Percentiles rank a stretch among this genome's conserved stretches.
Evolutionary conservation across 2,329 filamentous ascomycete genomes (phyloP).

Genomic region (Chaetomium sp.): DNA sequence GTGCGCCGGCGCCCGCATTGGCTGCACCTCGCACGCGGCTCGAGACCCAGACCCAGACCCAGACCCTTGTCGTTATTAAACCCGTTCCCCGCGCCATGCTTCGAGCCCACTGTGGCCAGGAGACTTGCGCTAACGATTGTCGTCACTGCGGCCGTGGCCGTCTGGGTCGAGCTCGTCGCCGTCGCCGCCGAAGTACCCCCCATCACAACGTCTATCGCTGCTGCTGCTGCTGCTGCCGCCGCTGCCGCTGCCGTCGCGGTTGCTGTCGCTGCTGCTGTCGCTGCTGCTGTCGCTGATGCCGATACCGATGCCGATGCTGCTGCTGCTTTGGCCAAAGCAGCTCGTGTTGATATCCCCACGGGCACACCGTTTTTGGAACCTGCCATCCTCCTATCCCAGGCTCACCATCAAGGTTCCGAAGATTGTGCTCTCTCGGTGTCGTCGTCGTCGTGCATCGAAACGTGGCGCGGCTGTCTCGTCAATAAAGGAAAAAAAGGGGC

Average conservation of each 20-base stretch:
- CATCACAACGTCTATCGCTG: constrained; percentile 15
- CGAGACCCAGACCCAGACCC: constrained; percentile 13
- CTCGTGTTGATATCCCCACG: constrained; percentile 18
- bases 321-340: constrained; percentile 10
- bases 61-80: background rate
- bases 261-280: constrained; percentile 3
- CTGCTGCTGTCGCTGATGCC: constrained; percentile 9
- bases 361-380: constrained; percentile 18
- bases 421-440: background rate
- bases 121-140: constrained; percentile 11
- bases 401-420: constrained; percentile 19
- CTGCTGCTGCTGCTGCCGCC: constrained; percentile 1
- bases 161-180: background rate
- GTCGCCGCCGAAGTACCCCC: constrained; percentile 3
- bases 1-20: constrained; percentile 25
- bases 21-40: constrained; percentile 21
- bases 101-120: constrained; percentile 11
- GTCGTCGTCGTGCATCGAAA: constrained; percentile 17
- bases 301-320: constrained; percentile 6
- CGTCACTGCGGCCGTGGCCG: background rate
- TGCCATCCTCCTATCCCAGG: constrained; percentile 11
- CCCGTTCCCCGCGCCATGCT: background rate
- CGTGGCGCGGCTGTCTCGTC: too few species aligned
- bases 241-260: background rate
- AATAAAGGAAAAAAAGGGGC: too few species aligned